Base-by-base conservation (phyloP, 306 rosid species). In the Nissolia schottii region DNA sequence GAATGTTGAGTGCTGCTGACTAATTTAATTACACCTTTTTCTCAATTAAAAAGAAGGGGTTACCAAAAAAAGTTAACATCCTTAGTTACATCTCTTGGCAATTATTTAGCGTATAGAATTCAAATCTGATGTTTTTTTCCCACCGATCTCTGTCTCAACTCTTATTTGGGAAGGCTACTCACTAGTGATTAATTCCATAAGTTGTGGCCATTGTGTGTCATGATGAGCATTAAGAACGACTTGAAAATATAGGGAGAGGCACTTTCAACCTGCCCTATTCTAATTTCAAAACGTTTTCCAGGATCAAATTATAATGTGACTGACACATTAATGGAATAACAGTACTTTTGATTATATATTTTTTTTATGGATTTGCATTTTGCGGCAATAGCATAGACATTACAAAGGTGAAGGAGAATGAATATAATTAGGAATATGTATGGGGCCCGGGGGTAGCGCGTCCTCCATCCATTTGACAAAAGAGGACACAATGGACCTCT, bases 81-180 rank as follows among this genome's bases (percentile, higher is more conserved):
- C 49, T 35, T n/a, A n/a, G n/a, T n/a, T n/a, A 1, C 73, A 29
- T 7, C 1, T 35, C 13, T 56, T 6, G 7, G 19, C 5, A 43
- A 43, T 13, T n/a, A n/a, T n/a, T n/a, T 43, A 43, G 23, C 6
- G 43, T 5, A 6, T 7, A 22, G 11, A 48, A 59, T 40, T 55
- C 10, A 67, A 46, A 60, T 46, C 24, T 70, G 35, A 56, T 58
- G 58, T 19, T 4, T 70, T 34, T 24, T 40, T 72, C 27, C 46
- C 34, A 11, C 43, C 24, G n/a, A 29, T 15, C 13, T 15, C 67
- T 18, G 29, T 1, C n/a, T 68, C 12, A 1, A 51, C 34, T 79
- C 79, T 57, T 58, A 35, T 54, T 41, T 64, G 3, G 19, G 40
- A 64, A 40, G 84, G 56, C 38, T 54, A 71, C 85, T 56, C 72